Evolutionary conservation across 495 filamentous ascomycete species (phyloP).

Genomic region (Neurospora sp.): DNA sequence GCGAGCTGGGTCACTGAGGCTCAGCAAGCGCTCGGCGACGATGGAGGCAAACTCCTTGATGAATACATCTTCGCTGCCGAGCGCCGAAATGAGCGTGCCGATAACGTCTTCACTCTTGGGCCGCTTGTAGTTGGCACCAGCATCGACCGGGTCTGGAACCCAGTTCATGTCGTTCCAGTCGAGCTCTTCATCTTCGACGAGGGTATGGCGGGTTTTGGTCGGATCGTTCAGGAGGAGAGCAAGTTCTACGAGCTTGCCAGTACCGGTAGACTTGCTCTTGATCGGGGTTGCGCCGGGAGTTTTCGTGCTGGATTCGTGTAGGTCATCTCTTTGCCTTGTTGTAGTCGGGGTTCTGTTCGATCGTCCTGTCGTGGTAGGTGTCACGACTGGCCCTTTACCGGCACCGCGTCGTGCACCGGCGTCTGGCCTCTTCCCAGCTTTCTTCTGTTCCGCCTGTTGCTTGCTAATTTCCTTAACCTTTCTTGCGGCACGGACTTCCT

Average conservation of each 20-base stretch:
- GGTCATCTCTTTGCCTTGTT: background rate
- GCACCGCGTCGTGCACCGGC: background rate
- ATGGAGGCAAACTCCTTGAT: conserved; percentile 87
- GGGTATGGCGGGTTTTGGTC: conserved; percentile 36
- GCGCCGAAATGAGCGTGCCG: conserved; percentile 74
- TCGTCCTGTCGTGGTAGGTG: conserved; percentile 4
- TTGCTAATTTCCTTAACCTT: conserved; percentile 30
- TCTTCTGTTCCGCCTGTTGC: background rate
- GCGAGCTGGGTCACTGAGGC: conserved; percentile 42
- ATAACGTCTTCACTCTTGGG: conserved; percentile 89
- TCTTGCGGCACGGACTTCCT: conserved; percentile 27
- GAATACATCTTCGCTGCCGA: conserved; percentile 79
- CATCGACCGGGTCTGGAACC: conserved; percentile 87
- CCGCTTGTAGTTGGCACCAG: conserved; percentile 80
- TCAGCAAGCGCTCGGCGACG: conserved; percentile 71
- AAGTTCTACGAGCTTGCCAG: conserved; percentile 55
- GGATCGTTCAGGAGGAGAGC: conserved; percentile 62
- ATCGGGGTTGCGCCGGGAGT: background rate
- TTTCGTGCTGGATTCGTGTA: conserved; percentile 1
- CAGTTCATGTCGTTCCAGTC: conserved; percentile 88
- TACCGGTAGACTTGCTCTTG: background rate
- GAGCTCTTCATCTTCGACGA: conserved; percentile 54
- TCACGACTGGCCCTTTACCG: conserved; percentile 2
- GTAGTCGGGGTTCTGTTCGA: conserved; percentile 1
- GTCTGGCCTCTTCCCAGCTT: background rate